Percentiles rank a stretch among this genome's conserved stretches.
These are phyloP conservation scores for Podaxis sp. DNA, from an alignment of 768 basidiomycete genomes.

Conservation along the genomic window DNA sequence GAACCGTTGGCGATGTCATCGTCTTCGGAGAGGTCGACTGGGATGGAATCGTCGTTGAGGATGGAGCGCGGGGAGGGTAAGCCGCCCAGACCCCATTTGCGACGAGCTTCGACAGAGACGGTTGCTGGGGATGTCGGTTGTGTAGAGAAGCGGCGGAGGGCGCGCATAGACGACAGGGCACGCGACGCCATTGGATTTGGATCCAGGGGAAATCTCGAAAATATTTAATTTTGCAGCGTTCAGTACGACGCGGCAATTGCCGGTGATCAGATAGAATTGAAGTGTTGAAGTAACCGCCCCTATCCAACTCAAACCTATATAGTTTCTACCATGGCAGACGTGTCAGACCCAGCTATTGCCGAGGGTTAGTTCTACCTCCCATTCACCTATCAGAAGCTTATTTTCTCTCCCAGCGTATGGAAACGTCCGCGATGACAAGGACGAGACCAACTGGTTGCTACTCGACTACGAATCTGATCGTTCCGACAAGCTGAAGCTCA, in stretches of 20 bases:
- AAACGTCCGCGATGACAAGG: constrained; percentile 83
- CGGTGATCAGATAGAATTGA: neutral
- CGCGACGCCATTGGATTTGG: constrained; percentile 7
- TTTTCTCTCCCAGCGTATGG: constrained; percentile 64
- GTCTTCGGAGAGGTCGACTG: constrained; percentile 53
- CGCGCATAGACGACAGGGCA: neutral
- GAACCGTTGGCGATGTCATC: constrained; percentile 46
- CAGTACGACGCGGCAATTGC: constrained; percentile 1
- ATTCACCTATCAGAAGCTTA: constrained; percentile 20
- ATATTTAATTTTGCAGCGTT: neutral
- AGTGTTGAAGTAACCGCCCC: neutral
- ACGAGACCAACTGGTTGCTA: constrained; percentile 87
- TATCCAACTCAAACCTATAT: neutral
- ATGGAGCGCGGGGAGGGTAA: constrained; percentile 42
- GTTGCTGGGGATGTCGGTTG: constrained; percentile 19
- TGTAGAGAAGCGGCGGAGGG: constrained; percentile 8
- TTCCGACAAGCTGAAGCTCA: constrained; percentile 79
- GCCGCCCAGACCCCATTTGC: constrained; percentile 41
- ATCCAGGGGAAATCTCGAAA: neutral
- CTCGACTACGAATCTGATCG: constrained; percentile 86
- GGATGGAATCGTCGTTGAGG: constrained; percentile 45
- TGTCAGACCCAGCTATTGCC: constrained; percentile 68
- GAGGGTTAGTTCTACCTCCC: constrained; percentile 50
- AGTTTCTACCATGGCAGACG: constrained; percentile 64
- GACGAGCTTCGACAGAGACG: constrained; percentile 17